Conservation (phyloP, 768 basidiomycete species). For the Pleurotus ostreatus region DNA sequence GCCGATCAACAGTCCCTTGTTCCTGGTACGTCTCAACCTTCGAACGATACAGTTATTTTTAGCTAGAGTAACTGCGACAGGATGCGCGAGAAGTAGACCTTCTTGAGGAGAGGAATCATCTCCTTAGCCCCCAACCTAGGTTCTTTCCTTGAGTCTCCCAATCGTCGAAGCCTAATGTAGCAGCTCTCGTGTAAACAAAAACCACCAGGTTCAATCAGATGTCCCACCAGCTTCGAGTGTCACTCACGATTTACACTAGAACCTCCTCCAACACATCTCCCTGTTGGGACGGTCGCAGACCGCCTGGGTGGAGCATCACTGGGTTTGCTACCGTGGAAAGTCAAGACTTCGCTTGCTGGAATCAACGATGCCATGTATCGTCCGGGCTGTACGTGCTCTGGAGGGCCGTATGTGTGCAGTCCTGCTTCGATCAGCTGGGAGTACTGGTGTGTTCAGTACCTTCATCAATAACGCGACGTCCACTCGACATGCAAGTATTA, state of each 20-base stretch:
- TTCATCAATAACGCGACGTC: conserved; percentile 25
- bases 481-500: conserved; percentile 45
- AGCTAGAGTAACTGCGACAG: not conserved
- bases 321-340: conserved; percentile 27
- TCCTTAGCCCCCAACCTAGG: conserved; percentile 39
- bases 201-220: conserved; percentile 4
- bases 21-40: conserved; percentile 29
- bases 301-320: conserved; percentile 29
- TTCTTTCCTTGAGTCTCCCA: conserved; percentile 37
- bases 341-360: conserved; percentile 29
- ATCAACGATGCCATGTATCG: conserved; percentile 28
- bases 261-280: conserved; percentile 41
- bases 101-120: conserved; percentile 39
- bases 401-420: conserved; percentile 28
- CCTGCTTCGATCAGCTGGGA: conserved; percentile 40
- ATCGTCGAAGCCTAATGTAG: conserved; percentile 43
- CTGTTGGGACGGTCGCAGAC: conserved; percentile 23
- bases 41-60: not conserved
- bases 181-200: conserved; percentile 37
- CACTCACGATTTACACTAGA: conserved; percentile 41
- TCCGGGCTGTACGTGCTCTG: conserved; percentile 36
- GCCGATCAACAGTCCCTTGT: conserved; percentile 18
- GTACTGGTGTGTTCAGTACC: not conserved
- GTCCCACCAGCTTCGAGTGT: not conserved
- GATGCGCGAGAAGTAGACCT: conserved; percentile 22